Percentiles rank a stretch among this genome's conserved stretches.
phyloP scores from a whole-genome alignment of 805 yeast genomes.

The Candida nemodendra region DNA sequence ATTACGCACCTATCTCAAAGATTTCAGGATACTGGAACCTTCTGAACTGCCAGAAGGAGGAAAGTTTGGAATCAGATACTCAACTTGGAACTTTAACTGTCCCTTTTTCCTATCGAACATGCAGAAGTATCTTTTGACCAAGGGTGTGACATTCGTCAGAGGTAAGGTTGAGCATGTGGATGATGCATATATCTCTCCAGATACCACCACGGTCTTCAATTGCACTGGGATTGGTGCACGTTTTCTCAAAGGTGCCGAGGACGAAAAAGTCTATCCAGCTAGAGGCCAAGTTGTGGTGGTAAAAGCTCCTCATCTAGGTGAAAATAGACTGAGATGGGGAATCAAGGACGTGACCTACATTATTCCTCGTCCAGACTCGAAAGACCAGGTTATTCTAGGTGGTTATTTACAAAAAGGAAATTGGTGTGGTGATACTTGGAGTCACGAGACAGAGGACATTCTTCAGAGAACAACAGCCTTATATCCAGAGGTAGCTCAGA shows the following conservation, averaged over 20 bases:
- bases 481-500: slow-evolving; percentile 46
- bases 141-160: slow-evolving; percentile 54
- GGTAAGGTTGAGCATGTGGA: slow-evolving; percentile 49
- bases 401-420: slow-evolving; percentile 67
- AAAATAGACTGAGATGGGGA: slow-evolving; percentile 64
- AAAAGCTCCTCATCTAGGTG: slow-evolving; percentile 63
- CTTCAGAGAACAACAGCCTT: slow-evolving; percentile 48
- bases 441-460: slow-evolving; percentile 48
- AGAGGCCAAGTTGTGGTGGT: slow-evolving; percentile 80
- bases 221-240: slow-evolving; percentile 76
- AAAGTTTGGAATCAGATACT: slow-evolving; percentile 53
- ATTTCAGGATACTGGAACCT: slow-evolving; percentile 38
- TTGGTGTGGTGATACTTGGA: slow-evolving; percentile 58
- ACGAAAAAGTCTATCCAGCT: slow-evolving; percentile 61
- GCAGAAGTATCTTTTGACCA: slow-evolving; percentile 38
- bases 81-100: slow-evolving; percentile 71
- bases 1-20: slow-evolving; percentile 47
- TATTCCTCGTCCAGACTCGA: slow-evolving; percentile 68
- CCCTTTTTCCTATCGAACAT: slow-evolving; percentile 57
- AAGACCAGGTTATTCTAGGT: slow-evolving; percentile 69
- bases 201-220: slow-evolving; percentile 58
- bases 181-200: slow-evolving; percentile 44
- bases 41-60: slow-evolving; percentile 50
- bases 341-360: slow-evolving; percentile 59
- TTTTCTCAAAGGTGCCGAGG: slow-evolving; percentile 62